These are phyloP conservation scores for Agrocybe chaxingu DNA, from an alignment of 768 basidiomycete genomes.

Conservation along the genomic window DNA sequence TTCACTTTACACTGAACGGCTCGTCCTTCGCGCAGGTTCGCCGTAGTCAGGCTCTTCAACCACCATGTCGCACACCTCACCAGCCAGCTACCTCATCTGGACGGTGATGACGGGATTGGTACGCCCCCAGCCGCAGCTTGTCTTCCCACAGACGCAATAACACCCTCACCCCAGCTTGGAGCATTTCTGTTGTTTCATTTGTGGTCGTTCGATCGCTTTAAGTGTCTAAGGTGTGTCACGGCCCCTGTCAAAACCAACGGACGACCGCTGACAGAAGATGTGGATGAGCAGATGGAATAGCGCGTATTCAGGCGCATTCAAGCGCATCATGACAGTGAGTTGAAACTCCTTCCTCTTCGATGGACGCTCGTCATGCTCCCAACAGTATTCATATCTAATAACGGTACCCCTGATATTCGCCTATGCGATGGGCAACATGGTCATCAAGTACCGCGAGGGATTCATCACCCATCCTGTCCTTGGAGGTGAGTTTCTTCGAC, in stretches of 20 bases:
- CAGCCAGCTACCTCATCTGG: slow-evolving; percentile 64
- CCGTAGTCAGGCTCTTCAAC: background rate
- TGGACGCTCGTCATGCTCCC: slow-evolving; percentile 1
- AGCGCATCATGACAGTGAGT: slow-evolving; percentile 80
- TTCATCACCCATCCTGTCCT: slow-evolving; percentile 39
- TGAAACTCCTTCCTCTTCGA: background rate
- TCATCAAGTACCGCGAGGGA: slow-evolving; percentile 75
- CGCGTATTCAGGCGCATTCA: slow-evolving; percentile 69
- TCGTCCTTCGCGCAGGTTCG: background rate
- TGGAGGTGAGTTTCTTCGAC: slow-evolving; percentile 43
- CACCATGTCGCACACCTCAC: slow-evolving; percentile 61
- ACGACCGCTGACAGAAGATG: background rate
- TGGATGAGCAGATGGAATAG: slow-evolving; percentile 60
- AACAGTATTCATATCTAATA: slow-evolving; percentile 68
- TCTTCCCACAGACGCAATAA: background rate
- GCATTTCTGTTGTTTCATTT: slow-evolving; percentile 68
- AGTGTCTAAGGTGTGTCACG: slow-evolving; percentile 55
- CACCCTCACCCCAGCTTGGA: slow-evolving; percentile 39
- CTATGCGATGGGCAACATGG: slow-evolving; percentile 60
- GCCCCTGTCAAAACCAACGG: background rate
- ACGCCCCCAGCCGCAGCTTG: slow-evolving; percentile 12
- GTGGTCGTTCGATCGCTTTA: slow-evolving; percentile 80
- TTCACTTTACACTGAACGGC: slow-evolving; percentile 5
- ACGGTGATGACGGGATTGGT: slow-evolving; percentile 51
- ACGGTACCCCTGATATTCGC: slow-evolving; percentile 56